Percentiles rank a stretch among this genome's conserved stretches.
phyloP scores from a whole-genome alignment of 129 eudicot genomes.

The Oenanthe sinensis region DNA sequence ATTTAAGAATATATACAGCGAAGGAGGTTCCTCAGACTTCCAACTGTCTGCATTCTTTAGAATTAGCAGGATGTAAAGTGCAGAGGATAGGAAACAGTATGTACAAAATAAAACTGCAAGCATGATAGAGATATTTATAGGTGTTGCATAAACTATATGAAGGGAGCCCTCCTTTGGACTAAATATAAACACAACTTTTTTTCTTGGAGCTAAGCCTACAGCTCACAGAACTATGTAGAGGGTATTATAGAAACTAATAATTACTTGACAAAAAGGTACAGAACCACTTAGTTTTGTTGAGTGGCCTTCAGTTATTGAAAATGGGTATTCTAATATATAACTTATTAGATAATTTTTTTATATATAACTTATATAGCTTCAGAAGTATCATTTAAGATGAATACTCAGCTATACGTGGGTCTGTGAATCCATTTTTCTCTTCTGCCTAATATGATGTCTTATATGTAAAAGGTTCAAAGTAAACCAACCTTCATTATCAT shows the following conservation, averaged over 20 bases:
- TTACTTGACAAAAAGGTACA: not conserved
- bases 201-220: not conserved
- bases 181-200: too few relatives aligned
- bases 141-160: too few relatives aligned
- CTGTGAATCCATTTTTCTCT: not conserved
- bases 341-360: too few relatives aligned
- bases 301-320: not conserved
- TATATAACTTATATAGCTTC: too few relatives aligned
- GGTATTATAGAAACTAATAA: not conserved
- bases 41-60: slow-evolving; percentile 63
- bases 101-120: not conserved
- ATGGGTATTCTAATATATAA: too few relatives aligned
- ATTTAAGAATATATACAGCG: slow-evolving; percentile 67
- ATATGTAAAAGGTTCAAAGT: not conserved
- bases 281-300: not conserved
- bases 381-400: not conserved
- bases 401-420: not conserved
- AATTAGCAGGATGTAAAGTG: slow-evolving; percentile 5
- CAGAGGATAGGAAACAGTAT: not conserved
- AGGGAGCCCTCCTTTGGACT: too few relatives aligned
- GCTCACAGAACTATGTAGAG: not conserved
- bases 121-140: not conserved
- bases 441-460: not conserved
- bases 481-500: slow-evolving; percentile 84
- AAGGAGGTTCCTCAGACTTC: slow-evolving; percentile 74